phyloP scores from a whole-genome alignment of 345 rosid species.

The Carallia pectinifolia region DNA sequence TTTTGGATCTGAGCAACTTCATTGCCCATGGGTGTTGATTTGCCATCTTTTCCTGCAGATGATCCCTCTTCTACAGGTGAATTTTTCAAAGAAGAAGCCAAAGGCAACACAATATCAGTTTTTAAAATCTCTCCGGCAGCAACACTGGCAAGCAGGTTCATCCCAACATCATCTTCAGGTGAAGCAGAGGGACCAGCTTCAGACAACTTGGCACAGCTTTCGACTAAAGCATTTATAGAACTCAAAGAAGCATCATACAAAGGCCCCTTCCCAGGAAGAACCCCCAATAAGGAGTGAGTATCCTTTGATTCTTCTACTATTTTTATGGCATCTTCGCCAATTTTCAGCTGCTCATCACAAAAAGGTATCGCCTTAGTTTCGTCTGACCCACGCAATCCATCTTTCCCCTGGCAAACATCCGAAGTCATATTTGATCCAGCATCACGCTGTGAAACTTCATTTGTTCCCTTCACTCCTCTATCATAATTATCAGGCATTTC shows the following conservation, averaged over 20 bases:
- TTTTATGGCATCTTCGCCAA: conserved; percentile 44
- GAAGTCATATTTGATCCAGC: conserved; percentile 38
- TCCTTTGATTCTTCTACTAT: conserved; percentile 39
- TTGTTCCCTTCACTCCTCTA: background rate
- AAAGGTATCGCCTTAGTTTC: conserved; percentile 55
- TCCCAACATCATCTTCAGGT: conserved; percentile 79
- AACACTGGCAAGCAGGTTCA: conserved; percentile 93
- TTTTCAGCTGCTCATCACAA: conserved; percentile 40
- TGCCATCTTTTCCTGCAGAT: conserved; percentile 36
- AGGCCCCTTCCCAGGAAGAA: conserved; percentile 44
- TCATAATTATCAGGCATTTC: conserved; percentile 53
- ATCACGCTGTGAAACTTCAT: conserved; percentile 38
- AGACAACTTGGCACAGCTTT: conserved; percentile 75
- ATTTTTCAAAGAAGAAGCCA: conserved; percentile 42
- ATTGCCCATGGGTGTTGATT: conserved; percentile 27
- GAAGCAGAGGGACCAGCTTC: conserved; percentile 52
- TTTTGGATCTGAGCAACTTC: conserved; percentile 25
- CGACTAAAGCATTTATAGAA: conserved; percentile 81
- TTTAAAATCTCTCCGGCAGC: conserved; percentile 86
- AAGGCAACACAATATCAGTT: conserved; percentile 54
- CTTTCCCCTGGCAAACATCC: conserved; percentile 68
- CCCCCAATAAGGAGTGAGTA: conserved; percentile 39
- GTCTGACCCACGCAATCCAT: conserved; percentile 38
- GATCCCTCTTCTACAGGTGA: conserved; percentile 34
- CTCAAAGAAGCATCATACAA: conserved; percentile 55